phyloP scores from a whole-genome alignment of 1,139 yeast species.

The Chernovozyma sophiae-reginae region DNA sequence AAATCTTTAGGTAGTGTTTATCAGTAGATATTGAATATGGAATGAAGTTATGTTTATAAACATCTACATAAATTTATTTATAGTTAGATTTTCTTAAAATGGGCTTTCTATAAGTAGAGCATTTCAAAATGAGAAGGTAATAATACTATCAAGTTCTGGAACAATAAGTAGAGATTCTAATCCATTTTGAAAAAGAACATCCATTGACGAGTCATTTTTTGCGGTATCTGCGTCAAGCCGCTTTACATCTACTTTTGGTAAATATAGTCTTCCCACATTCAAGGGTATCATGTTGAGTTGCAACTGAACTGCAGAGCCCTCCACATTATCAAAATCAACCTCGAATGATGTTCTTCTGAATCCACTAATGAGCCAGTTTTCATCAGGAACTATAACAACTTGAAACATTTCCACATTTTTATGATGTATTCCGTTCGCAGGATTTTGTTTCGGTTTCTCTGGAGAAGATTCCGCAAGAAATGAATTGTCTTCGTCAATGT shows the following conservation, averaged over 20 bases:
- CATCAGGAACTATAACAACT: slow-evolving; percentile 30
- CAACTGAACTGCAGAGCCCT: slow-evolving; percentile 15
- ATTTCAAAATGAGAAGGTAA: slow-evolving; percentile 61
- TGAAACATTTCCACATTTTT: slow-evolving; percentile 19
- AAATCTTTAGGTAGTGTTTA: too few relatives aligned
- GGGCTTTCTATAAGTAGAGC: too few relatives aligned
- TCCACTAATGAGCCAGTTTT: slow-evolving; percentile 72
- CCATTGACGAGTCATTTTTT: slow-evolving; percentile 40
- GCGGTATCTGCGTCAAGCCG: slow-evolving; percentile 18
- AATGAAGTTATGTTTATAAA: too few relatives aligned
- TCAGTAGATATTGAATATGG: too few relatives aligned
- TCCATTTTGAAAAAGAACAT: slow-evolving; percentile 63
- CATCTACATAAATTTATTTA: too few relatives aligned
- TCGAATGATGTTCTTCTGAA: slow-evolving; percentile 47
- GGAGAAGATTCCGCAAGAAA: slow-evolving; percentile 28
- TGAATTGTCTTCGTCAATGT: slow-evolving; percentile 8
- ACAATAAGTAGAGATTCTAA: slow-evolving; percentile 68
- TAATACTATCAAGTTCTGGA: slow-evolving; percentile 60
- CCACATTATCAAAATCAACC: slow-evolving; percentile 17
- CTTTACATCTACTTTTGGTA: slow-evolving; percentile 62
- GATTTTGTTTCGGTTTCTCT: slow-evolving; percentile 9
- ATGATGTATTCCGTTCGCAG: neutral
- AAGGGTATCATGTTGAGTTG: slow-evolving; percentile 63
- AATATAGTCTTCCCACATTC: slow-evolving; percentile 63
- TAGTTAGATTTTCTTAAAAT: too few relatives aligned